Conservation (phyloP, 2,329 filamentous ascomycete species). For the Fusarium globosum region DNA sequence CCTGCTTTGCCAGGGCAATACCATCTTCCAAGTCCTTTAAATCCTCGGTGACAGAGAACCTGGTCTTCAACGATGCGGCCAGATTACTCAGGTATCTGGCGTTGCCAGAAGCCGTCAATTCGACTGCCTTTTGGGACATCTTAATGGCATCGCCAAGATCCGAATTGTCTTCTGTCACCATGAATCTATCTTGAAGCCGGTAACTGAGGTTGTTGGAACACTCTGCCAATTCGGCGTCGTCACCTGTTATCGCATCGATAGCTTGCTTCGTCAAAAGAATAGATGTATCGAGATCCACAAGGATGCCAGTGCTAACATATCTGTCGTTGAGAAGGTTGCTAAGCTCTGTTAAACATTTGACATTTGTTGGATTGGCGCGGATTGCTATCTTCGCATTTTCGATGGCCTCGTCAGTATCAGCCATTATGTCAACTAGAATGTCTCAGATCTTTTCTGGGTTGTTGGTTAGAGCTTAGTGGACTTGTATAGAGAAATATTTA, state of each 20-base stretch:
- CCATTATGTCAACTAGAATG: background rate
- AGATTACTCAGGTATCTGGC: background rate
- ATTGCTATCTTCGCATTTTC: background rate
- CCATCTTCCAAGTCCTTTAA: background rate
- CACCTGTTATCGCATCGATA: background rate
- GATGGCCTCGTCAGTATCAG: background rate
- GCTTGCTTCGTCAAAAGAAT: background rate
- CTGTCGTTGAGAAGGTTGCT: background rate
- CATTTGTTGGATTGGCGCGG: background rate
- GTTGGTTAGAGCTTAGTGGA: background rate
- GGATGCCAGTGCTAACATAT: background rate
- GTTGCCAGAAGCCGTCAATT: background rate
- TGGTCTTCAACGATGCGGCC: background rate
- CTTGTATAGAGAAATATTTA: background rate
- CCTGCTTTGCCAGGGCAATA: background rate
- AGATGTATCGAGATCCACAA: background rate
- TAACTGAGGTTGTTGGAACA: background rate
- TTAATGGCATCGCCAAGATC: background rate
- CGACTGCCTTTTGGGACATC: background rate
- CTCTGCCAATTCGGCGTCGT: background rate
- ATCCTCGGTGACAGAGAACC: background rate
- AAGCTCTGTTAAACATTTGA: accelerated
- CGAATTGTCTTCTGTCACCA: background rate
- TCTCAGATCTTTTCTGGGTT: background rate
- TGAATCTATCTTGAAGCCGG: background rate